phyloP scores from a whole-genome alignment of 257 asterid genomes.

The Solanum dulcamara region DNA sequence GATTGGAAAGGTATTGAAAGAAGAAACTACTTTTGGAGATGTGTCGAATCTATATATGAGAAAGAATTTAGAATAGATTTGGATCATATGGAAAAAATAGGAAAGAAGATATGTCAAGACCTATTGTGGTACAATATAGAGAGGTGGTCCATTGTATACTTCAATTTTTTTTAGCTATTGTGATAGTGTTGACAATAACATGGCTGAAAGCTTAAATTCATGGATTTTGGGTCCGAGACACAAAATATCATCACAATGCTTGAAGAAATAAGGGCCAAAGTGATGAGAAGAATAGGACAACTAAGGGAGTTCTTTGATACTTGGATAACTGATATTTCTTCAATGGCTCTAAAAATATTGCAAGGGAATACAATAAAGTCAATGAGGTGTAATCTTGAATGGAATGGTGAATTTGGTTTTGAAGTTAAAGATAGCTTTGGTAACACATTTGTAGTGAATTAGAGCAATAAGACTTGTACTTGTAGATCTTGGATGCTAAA shows the following conservation, averaged over 20 bases:
- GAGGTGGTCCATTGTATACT: background rate
- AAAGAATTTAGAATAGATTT: background rate
- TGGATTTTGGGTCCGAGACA: background rate
- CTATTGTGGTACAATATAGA: background rate
- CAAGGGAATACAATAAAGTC: background rate
- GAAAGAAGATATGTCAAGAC: background rate
- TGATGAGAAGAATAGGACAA: background rate
- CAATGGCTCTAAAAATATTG: background rate
- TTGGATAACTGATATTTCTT: background rate
- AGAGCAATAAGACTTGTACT: background rate
- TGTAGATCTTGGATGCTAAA: background rate
- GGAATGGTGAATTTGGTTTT: background rate
- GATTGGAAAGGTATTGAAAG: too few relatives aligned
- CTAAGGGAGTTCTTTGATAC: background rate
- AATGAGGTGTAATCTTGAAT: too few relatives aligned
- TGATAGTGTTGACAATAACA: background rate
- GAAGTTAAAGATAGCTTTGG: background rate
- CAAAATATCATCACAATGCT: background rate
- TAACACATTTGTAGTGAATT: background rate
- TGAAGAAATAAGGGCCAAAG: background rate
- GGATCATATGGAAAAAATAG: background rate
- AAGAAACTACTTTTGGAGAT: too few relatives aligned
- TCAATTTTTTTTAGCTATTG: background rate
- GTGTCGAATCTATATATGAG: background rate
- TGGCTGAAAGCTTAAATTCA: background rate